These are phyloP conservation scores for Fraxinus albicans DNA, from an alignment of 305 asterid species.

Conservation along the genomic window DNA sequence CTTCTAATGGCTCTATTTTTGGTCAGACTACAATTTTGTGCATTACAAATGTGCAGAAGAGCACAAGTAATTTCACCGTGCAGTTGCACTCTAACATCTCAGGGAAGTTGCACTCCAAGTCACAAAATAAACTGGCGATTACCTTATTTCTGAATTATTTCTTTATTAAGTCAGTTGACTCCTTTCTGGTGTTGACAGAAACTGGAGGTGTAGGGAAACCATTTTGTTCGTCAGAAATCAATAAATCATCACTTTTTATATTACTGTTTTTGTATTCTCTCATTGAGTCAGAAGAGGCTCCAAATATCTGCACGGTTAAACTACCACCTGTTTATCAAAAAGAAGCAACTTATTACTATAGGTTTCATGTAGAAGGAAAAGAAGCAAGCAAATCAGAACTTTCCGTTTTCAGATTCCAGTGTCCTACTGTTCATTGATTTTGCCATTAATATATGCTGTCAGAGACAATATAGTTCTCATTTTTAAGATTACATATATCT, in stretches of 20 bases:
- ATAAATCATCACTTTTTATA: constrained; percentile 1
- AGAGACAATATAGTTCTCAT: background rate
- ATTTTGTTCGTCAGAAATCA: constrained; percentile 27
- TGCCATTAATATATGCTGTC: background rate
- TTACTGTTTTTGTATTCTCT: constrained; percentile 18
- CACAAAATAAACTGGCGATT: background rate
- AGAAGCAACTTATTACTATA: background rate
- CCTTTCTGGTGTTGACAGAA: constrained; percentile 29
- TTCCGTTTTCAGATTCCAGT: background rate
- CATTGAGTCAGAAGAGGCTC: constrained; percentile 43
- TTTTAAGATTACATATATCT: background rate
- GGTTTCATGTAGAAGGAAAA: background rate
- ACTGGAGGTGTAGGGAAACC: constrained; percentile 24
- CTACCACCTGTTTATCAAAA: constrained; percentile 55
- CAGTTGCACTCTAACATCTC: background rate
- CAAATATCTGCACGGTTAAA: constrained; percentile 66
- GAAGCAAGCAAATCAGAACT: background rate
- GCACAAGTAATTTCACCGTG: background rate
- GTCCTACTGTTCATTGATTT: background rate
- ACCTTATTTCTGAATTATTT: constrained; percentile 30
- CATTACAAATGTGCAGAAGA: background rate
- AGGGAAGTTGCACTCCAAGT: background rate
- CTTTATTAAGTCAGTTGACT: constrained; percentile 22
- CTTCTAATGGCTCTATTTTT: background rate
- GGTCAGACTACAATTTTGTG: background rate